Percentiles rank a stretch among this genome's conserved stretches.
phyloP scores from a whole-genome alignment of 2,329 filamentous ascomycete species.

The Anisogramma anomala region DNA sequence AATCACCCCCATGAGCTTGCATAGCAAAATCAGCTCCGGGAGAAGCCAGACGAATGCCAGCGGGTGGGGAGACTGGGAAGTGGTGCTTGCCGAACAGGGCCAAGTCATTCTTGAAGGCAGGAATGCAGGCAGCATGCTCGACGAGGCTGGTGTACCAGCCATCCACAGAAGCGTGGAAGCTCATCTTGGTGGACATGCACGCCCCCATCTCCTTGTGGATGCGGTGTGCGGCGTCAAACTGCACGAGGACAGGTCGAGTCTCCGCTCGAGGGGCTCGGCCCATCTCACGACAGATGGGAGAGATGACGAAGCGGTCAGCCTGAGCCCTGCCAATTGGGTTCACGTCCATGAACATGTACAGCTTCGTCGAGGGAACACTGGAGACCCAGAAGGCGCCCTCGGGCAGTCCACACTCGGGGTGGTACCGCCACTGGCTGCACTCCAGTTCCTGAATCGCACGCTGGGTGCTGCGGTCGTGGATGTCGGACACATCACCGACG shows the following conservation, averaged over 20 bases:
- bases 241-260: conserved; percentile 8
- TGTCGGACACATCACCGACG: neutral
- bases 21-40: neutral
- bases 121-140: neutral
- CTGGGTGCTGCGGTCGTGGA: neutral
- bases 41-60: neutral
- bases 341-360: conserved; percentile 24
- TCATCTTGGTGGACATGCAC: neutral
- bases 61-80: conserved; percentile 5
- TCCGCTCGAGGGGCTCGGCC: conserved; percentile 6
- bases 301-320: conserved; percentile 22
- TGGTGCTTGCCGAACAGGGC: neutral
- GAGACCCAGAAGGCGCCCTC: conserved; percentile 20
- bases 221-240: conserved; percentile 1
- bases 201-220: conserved; percentile 1
- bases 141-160: conserved; percentile 4
- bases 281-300: conserved; percentile 14
- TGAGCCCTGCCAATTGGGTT: conserved; percentile 14
- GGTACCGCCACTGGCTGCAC: conserved; percentile 1
- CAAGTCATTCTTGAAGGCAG: neutral
- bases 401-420: conserved; percentile 21
- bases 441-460: neutral
- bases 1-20: conserved; percentile 1
- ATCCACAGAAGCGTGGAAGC: neutral
- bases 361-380: neutral